Evolutionary conservation across 306 rosid species (phyloP), one percentile per base, ranked within the genome.

Genomic region (Adenanthera pavonina): DNA sequence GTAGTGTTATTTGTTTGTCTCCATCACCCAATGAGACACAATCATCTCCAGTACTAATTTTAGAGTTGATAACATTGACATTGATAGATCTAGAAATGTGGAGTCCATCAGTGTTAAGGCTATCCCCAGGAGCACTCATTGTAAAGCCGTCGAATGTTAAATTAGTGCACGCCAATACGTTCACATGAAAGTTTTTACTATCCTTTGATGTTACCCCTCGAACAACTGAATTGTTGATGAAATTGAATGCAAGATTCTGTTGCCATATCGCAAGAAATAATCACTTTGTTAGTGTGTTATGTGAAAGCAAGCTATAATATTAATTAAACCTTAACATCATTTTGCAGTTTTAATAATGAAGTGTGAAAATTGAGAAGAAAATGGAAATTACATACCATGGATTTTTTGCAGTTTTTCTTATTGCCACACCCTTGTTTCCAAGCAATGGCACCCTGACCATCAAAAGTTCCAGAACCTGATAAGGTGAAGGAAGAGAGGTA

Each of bases 401-500:
- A 25, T 25, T 25, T 25, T 25, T 25, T 25, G 30, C 30, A 25
- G 30, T 19, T 19, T 9, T 1, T 7, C 2, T 66, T 17, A 4
- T 8, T 17, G 8, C 72, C 40, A 8, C 40, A 14, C 3, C 16
- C 44, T 66, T 66, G 49, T 8, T 16, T 36, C 72, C 72, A 66
- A 16, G 72, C 49, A 16, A 2, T 17, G 3, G 6, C 70, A 6
- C 70, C 70, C 7, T 15, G 20, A 5, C 69, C 69, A 35, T 64
- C 70, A 65, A 65, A 65, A 17, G 11, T 66, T 17, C 72, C 72
- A 17, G 33, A n/a, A 17, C 72, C 72, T 16, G 72, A 38, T 17
- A 40, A 38, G 6, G 72, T 66, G 6, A 66, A 40, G 49, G 6
- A 38, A 5, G 15, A 3, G 2, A 66, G 6, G 3, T 66, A 17